Evolutionary conservation across 2,329 filamentous ascomycete genomes (phyloP).

Genomic region (Fusarium haematococcum): DNA sequence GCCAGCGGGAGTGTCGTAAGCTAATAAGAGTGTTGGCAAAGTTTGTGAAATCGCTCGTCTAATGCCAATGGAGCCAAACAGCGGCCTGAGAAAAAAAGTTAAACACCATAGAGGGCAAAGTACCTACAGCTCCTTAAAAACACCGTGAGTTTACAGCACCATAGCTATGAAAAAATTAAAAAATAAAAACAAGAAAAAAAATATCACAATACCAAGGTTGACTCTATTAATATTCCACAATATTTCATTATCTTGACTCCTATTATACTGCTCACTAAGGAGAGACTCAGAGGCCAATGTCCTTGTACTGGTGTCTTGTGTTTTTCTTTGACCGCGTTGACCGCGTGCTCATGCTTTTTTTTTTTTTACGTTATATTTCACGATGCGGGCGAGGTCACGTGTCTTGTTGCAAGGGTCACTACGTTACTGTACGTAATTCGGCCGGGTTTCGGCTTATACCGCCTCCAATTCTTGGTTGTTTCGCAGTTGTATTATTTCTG

Average conservation of each 20-base stretch:
- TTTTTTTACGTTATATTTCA: background rate
- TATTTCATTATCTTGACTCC: background rate
- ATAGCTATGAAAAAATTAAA: background rate
- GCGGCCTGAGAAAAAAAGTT: background rate
- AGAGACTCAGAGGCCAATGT: background rate
- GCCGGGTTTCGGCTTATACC: background rate
- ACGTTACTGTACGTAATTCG: background rate
- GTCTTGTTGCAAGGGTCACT: background rate
- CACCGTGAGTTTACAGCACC: background rate
- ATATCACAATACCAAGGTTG: background rate
- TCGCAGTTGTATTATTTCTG: no score
- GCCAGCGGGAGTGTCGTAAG: slow-evolving; percentile 26
- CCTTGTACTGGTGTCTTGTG: background rate
- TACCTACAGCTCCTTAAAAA: background rate
- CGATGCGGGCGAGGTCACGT: background rate
- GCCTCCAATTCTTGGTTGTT: background rate
- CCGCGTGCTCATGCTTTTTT: background rate
- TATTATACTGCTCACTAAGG: background rate
- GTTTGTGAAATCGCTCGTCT: slow-evolving; percentile 16
- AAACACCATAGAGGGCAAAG: background rate
- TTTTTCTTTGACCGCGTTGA: background rate
- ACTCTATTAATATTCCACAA: background rate
- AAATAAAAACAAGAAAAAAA: background rate
- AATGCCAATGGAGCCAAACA: slow-evolving; percentile 1
- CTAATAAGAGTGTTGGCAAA: slow-evolving; percentile 22